phyloP scores from a whole-genome alignment of 106 monocot species.

The Alisma plantagoaquatica region DNA sequence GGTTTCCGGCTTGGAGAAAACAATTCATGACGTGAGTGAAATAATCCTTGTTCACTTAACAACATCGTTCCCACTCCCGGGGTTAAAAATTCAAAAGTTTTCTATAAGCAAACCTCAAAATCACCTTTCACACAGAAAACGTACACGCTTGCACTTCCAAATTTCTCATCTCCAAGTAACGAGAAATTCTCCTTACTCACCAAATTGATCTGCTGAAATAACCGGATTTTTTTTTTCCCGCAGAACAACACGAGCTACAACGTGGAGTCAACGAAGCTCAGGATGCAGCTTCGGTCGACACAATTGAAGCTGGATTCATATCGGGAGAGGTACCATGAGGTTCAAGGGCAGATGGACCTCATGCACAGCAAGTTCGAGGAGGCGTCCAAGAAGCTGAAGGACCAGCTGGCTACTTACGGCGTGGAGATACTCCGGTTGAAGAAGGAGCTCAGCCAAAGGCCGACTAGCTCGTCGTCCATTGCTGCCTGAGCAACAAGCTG shows the following conservation, averaged over 20 bases:
- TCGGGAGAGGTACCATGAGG: conserved; percentile 29
- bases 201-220: too few relatives aligned
- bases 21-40: conserved; percentile 46
- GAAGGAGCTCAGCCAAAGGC: conserved; percentile 56
- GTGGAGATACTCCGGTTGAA: conserved; percentile 50
- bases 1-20: conserved; percentile 34
- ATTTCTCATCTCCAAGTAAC: too few relatives aligned
- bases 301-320: conserved; percentile 42
- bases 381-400: conserved; percentile 41
- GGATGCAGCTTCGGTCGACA: conserved; percentile 29
- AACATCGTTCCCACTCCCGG: too few relatives aligned
- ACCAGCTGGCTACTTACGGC: conserved; percentile 42
- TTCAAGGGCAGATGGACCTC: conserved; percentile 24
- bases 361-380: conserved; percentile 63
- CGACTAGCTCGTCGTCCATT: too few relatives aligned
- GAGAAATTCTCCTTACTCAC: too few relatives aligned
- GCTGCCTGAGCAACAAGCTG: too few relatives aligned
- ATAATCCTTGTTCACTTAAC: too few relatives aligned
- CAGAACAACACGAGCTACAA: conserved; percentile 34
- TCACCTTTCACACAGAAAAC: too few relatives aligned
- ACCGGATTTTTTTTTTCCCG: too few relatives aligned
- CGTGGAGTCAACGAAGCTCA: conserved; percentile 47
- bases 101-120: too few relatives aligned
- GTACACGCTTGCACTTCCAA: too few relatives aligned
- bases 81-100: too few relatives aligned